Base-by-base conservation (phyloP, 2,329 filamentous ascomycete species). In the Paecilomyces niveus region DNA sequence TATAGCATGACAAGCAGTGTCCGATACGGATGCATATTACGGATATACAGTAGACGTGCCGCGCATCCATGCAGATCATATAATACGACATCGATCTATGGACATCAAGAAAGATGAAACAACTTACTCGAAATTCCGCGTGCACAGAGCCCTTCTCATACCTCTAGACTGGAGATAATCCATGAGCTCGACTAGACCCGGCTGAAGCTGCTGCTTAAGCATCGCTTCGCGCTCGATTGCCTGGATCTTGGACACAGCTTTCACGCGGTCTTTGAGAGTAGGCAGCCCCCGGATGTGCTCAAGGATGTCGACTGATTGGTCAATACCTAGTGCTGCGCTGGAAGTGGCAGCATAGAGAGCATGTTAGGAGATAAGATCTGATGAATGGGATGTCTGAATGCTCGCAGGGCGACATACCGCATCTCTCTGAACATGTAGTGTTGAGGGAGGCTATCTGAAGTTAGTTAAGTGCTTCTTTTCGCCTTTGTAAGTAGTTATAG, bases 351-450 rank as follows among this genome's bases (percentile, higher is more conserved):
- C 39, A 35, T 18, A 29, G 24, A 5, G 10, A 22, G 29, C 53
- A 53, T 29, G 32, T 33, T 18, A 58, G 45, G 26, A 29, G 3
- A 33, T 32, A 51, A 18, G 31, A 6, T 22, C 33, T 29, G 21
- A 39, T 32, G 49, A 26, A 29, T 9, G 22, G 3, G 10, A 26
- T 15, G 22, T 11, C 9, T 52, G 9, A 3, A 24, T 3, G 13
- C 9, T 51, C 18, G 24, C 21, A 18, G 39, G 35, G 2, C 54
- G 54, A 54, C 68, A 59, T 75, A 82, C 74, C 85, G 88, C 93
- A 99, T 97, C 70, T 95, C 83, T 21, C 76, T 74, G 76, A 97
- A 97, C 93, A 97, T 99, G 82, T 96, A 90, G 66, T 89, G 94
- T 75, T 97, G 93, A 0, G 93, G 93, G 59, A 92, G 79, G 72